Base-by-base conservation (phyloP, 768 basidiomycete genomes). In the Boletellus emodensis region DNA sequence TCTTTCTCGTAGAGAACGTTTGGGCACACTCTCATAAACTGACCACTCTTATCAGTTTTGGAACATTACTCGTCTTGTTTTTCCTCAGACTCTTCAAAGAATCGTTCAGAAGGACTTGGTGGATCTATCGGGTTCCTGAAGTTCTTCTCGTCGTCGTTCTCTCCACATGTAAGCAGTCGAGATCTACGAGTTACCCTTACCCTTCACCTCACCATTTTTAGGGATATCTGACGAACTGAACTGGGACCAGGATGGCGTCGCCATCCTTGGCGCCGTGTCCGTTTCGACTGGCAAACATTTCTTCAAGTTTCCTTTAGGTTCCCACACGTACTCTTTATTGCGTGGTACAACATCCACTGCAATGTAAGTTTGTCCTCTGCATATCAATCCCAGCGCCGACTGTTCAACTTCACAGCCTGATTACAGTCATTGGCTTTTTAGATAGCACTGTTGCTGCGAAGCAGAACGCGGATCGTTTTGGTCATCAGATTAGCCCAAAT, bases 401-500 rank as follows among this genome's bases (percentile, higher is more conserved):
- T 24, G 24, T 35, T 46, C n/a, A 0, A 10, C 17, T 36, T 38
- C 17, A 30, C 57, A 90, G 87, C 30, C 65, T 93, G 46, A 85
- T 90, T 44, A 81, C 88, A 0, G 77, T 95, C 37, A 79, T 92
- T 18, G 96, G 96, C 1, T 96, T 94, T 66, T 73, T 99, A 53
- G 95, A 99, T 65, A 91, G 88, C 53, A 93, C 96, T 54, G 92
- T 94, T 3, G 90, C 94, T 0, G 95, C 95, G 3, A 96, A 98
- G 61, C 94, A 97, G 65, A 94, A 89, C 52, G 83, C 83, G 0
- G 79, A 83, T 4, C 84, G 85, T 12, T 97, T 86, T 61, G 88
- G 90, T 3, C 86, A 97, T 65, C 80, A 88, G 0, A 88, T 98
- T 55, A 89, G 84, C 55, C 92, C 94, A 0, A 99, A 98, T 64